These are phyloP conservation scores for Pleodorina starrii DNA, from an alignment of 139 green algal species.

Conservation along the genomic window DNA sequence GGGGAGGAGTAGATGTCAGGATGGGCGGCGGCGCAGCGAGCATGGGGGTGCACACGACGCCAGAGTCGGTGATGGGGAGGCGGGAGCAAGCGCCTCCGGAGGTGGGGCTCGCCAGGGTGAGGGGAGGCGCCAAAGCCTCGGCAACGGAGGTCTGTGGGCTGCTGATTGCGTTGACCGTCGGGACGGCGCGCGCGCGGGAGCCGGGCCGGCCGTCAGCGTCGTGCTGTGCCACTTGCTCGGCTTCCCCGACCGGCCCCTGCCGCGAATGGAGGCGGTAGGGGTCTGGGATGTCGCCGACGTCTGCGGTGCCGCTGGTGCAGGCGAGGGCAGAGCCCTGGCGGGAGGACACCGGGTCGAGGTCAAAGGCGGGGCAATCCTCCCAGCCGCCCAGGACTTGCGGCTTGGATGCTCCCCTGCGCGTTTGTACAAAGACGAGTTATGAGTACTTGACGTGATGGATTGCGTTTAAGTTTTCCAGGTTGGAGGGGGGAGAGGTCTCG, in stretches of 20 bases:
- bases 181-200: background rate
- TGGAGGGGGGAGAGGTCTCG: too few relatives aligned
- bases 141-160: background rate
- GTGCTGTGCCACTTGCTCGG: background rate
- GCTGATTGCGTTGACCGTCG: background rate
- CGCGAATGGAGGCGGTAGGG: background rate
- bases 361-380: conserved; percentile 22
- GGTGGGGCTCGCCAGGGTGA: background rate
- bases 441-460: too few relatives aligned
- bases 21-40: background rate
- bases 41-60: too few relatives aligned
- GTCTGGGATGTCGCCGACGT: background rate
- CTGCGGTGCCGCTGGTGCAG: background rate
- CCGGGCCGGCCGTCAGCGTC: background rate
- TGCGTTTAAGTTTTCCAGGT: too few relatives aligned
- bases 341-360: background rate
- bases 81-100: too few relatives aligned
- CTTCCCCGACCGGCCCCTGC: background rate
- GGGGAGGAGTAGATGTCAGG: background rate
- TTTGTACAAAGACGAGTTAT: too few relatives aligned
- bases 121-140: background rate
- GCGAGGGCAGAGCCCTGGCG: background rate
- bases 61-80: too few relatives aligned
- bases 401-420: background rate
- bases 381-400: background rate